Conservation (phyloP, 176 grass and related monocot genomes). For the Dendrocalamus sinicus region DNA sequence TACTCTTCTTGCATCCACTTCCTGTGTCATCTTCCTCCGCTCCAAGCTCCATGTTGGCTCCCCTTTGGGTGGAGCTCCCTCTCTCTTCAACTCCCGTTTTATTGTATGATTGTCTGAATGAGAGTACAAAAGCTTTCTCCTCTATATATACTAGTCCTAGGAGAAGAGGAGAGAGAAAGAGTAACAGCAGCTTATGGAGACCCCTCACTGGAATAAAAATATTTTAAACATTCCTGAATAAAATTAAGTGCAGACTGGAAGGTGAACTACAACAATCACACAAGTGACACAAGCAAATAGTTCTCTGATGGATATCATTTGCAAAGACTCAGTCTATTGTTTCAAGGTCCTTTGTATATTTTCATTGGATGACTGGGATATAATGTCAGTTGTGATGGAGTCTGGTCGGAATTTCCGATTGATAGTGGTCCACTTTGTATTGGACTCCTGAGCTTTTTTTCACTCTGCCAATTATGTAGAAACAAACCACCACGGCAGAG, state of each 20-base stretch:
- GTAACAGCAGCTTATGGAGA: constrained; percentile 24
- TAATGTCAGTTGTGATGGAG: constrained; percentile 39
- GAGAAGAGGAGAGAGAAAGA: not conserved
- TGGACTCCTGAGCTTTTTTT: constrained; percentile 46
- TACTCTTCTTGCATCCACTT: constrained; percentile 28
- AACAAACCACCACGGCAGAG: constrained; percentile 25
- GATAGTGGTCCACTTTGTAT: constrained; percentile 39
- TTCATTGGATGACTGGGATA: constrained; percentile 28
- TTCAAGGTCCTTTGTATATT: constrained; percentile 17
- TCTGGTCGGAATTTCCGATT: constrained; percentile 25
- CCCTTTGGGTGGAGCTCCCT: constrained; percentile 37
- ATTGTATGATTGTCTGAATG: constrained; percentile 27
- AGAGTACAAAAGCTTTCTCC: constrained; percentile 17
- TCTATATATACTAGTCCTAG: constrained; percentile 41
- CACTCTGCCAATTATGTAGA: not conserved
- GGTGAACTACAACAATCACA: constrained; percentile 35
- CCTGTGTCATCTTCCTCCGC: constrained; percentile 40
- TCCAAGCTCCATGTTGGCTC: constrained; percentile 40
- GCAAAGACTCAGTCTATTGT: constrained; percentile 28
- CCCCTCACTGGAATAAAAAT: constrained; percentile 30
- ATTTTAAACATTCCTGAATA: constrained; percentile 25
- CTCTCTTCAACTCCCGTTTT: constrained; percentile 14
- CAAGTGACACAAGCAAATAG: constrained; percentile 20
- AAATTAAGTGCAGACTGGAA: constrained; percentile 39
- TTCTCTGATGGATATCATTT: constrained; percentile 30